Evolutionary conservation across 306 rosid species (phyloP).

Genomic region (Sicyos edulis): DNA sequence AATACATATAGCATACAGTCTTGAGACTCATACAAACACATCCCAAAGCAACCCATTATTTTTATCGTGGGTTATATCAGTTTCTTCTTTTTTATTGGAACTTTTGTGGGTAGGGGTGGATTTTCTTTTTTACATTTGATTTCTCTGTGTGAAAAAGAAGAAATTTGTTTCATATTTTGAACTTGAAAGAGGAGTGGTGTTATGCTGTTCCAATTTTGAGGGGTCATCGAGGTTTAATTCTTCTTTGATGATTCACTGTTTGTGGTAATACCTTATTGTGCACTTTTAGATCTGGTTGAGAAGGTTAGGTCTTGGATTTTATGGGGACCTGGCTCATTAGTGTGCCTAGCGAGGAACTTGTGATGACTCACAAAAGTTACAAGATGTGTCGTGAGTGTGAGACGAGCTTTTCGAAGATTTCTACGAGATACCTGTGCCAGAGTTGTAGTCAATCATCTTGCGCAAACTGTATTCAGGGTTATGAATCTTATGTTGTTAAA

Average conservation of each 20-base stretch:
- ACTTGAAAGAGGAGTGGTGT: slow-evolving; percentile 22
- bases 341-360: slow-evolving; percentile 32
- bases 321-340: slow-evolving; percentile 37
- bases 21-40: slow-evolving; percentile 27
- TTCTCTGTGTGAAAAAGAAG: slow-evolving; percentile 29
- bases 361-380: slow-evolving; percentile 40
- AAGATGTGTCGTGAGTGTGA: slow-evolving; percentile 69
- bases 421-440: slow-evolving; percentile 47
- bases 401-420: slow-evolving; percentile 26
- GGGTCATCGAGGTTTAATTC: slow-evolving; percentile 30
- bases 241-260: slow-evolving; percentile 35
- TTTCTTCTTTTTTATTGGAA: slow-evolving; percentile 28
- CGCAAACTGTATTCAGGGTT: slow-evolving; percentile 49
- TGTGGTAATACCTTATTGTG: slow-evolving; percentile 93
- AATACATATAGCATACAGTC: slow-evolving; percentile 21
- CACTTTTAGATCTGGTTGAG: slow-evolving; percentile 57
- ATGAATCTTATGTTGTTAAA: slow-evolving; percentile 38
- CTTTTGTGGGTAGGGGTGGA: slow-evolving; percentile 29
- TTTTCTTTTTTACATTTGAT: slow-evolving; percentile 28
- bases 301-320: slow-evolving; percentile 62
- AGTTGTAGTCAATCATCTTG: slow-evolving; percentile 69
- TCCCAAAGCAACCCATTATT: slow-evolving; percentile 48
- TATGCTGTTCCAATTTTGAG: slow-evolving; percentile 23
- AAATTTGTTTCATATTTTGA: slow-evolving; percentile 25
- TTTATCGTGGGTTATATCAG: slow-evolving; percentile 54